Percentiles rank a stretch among this genome's conserved stretches.
phyloP scores from a whole-genome alignment of 2,329 filamentous ascomycete genomes.

The Diaporthe destruens region DNA sequence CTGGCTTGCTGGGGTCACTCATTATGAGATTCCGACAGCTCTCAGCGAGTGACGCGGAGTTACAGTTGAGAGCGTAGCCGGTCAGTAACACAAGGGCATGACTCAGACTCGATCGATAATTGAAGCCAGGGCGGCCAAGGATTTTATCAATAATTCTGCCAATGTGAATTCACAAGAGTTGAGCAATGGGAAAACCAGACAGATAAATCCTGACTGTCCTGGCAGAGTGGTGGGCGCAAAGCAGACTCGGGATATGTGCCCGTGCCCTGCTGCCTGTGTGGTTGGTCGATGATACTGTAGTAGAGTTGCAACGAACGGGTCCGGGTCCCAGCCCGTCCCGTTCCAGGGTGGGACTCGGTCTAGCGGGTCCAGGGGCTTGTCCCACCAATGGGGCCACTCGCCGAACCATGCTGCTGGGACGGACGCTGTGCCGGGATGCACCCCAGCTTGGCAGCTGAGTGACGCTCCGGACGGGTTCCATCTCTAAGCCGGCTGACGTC shows the following conservation, averaged over 20 bases:
- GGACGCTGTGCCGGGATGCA: slow-evolving; percentile 17
- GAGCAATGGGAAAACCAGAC: background rate
- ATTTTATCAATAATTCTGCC: background rate
- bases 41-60: background rate
- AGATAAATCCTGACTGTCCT: background rate
- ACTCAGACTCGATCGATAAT: background rate
- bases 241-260: slow-evolving; percentile 1
- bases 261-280: background rate
- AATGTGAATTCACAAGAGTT: background rate
- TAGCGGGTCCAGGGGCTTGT: slow-evolving; percentile 6
- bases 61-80: background rate
- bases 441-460: slow-evolving; percentile 11
- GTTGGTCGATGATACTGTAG: background rate
- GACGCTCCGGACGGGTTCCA: background rate
- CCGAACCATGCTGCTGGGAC: slow-evolving; percentile 33
- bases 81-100: slow-evolving; percentile 26
- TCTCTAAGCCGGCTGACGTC: slow-evolving; percentile 9
- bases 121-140: background rate
- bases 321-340: slow-evolving; percentile 13
- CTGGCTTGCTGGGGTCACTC: slow-evolving; percentile 31
- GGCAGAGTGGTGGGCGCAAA: background rate
- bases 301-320: slow-evolving; percentile 4
- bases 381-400: slow-evolving; percentile 13
- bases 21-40: slow-evolving; percentile 40
- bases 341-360: background rate